Evolutionary conservation across 352 stramenopile species (phyloP).

Genomic region (Globisporangium middletonii): DNA sequence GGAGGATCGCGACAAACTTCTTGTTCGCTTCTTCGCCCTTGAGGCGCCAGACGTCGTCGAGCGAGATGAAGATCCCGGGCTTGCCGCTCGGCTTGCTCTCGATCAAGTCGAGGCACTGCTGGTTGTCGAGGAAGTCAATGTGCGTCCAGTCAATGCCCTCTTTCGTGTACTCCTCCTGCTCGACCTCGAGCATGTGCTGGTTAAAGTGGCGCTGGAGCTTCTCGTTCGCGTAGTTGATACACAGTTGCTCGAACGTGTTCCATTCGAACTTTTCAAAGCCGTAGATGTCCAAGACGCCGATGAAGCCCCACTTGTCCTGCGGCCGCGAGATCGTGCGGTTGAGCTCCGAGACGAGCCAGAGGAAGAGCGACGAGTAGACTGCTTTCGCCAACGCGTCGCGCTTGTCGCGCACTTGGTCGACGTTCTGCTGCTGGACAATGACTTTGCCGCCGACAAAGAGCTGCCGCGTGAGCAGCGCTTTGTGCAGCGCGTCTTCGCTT

Average conservation of each 20-base stretch:
- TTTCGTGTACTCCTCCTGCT: conserved; percentile 96
- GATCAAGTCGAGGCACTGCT: conserved; percentile 91
- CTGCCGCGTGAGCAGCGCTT: conserved; percentile 75
- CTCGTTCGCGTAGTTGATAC: conserved; percentile 96
- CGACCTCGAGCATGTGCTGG: conserved; percentile 95
- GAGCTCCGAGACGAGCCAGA: conserved; percentile 87
- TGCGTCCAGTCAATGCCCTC: conserved; percentile 93
- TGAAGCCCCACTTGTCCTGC: conserved; percentile 87
- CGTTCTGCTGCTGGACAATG: conserved; percentile 86
- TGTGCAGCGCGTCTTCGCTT: conserved; percentile 62
- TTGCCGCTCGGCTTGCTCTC: conserved; percentile 88
- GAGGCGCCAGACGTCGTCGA: conserved; percentile 95
- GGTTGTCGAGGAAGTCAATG: conserved; percentile 93
- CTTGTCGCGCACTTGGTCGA: conserved; percentile 85
- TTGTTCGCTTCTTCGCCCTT: conserved; percentile 91
- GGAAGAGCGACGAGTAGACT: conserved; percentile 91
- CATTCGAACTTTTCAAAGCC: conserved; percentile 96
- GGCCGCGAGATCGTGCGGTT: conserved; percentile 86
- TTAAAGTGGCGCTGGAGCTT: conserved; percentile 94
- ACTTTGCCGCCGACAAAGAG: conserved; percentile 87
- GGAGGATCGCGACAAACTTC: conserved; percentile 88
- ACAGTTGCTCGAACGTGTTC: conserved; percentile 96
- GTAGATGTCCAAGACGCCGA: conserved; percentile 97
- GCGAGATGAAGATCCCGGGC: conserved; percentile 90
- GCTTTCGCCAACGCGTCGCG: conserved; percentile 88